A percentile compares a stretch with the other conserved stretches of the same genome.
phyloP scores from a whole-genome alignment of 2,329 filamentous ascomycete genomes.

The Neonectria sp. region DNA sequence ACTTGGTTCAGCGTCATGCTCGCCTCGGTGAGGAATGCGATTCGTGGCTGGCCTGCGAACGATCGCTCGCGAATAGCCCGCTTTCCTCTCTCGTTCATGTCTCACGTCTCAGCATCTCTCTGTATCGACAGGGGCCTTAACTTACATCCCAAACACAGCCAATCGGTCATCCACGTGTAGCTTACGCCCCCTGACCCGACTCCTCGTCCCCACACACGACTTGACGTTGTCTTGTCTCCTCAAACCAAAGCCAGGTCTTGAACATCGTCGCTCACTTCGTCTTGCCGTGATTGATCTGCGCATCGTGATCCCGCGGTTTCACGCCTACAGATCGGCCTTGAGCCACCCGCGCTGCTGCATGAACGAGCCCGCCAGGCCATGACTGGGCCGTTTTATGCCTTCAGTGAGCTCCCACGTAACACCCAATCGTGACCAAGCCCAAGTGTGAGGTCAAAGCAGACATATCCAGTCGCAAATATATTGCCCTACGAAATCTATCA shows the following conservation, averaged over 20 bases:
- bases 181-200: slow-evolving; percentile 6
- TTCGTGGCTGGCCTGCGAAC: not conserved
- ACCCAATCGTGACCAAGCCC: not conserved
- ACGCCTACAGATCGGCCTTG: too few species aligned
- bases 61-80: not conserved
- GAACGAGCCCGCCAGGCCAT: not conserved
- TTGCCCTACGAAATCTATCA: not conserved
- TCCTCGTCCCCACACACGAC: slow-evolving; percentile 23
- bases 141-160: slow-evolving; percentile 25
- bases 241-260: not conserved
- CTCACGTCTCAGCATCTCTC: slow-evolving; percentile 8
- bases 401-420: not conserved
- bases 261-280: not conserved
- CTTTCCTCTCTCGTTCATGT: not conserved
- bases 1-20: slow-evolving; percentile 5
- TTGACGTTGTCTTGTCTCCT: not conserved
- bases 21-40: slow-evolving; percentile 23
- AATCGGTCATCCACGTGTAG: slow-evolving; percentile 33
- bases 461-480: not conserved
- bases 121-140: slow-evolving; percentile 13
- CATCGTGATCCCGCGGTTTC: not conserved
- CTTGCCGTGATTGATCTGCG: not conserved
- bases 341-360: not conserved
- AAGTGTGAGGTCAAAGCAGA: not conserved
- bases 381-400: not conserved